Evolutionary conservation across 2,329 filamentous ascomycete species (phyloP).

Genomic region (Colletotrichum camelliae): DNA sequence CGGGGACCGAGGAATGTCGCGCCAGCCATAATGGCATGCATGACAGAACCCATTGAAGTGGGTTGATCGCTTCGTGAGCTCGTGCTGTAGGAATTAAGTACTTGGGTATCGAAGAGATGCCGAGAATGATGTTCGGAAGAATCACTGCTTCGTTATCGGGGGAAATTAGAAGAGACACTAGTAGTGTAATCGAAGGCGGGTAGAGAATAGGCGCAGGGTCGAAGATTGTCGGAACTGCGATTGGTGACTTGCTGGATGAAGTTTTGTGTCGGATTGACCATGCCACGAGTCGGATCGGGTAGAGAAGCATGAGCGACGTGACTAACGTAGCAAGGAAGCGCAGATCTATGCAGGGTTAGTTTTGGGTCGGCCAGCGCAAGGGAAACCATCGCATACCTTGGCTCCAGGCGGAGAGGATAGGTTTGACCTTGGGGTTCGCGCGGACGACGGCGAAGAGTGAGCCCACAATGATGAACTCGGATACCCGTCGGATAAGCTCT

Average conservation of each 20-base stretch:
- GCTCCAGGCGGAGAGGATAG: slow-evolving; percentile 50
- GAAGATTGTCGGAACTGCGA: slow-evolving; percentile 75
- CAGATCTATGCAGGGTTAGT: slow-evolving; percentile 45
- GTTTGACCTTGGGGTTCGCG: slow-evolving; percentile 50
- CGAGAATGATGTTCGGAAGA: slow-evolving; percentile 82
- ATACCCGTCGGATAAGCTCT: slow-evolving; percentile 56
- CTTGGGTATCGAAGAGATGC: slow-evolving; percentile 77
- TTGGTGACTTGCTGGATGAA: slow-evolving; percentile 42
- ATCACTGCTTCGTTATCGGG: slow-evolving; percentile 65
- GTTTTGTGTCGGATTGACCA: slow-evolving; percentile 50
- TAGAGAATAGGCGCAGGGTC: slow-evolving; percentile 93
- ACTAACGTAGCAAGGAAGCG: slow-evolving; percentile 41
- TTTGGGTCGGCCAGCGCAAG: not conserved
- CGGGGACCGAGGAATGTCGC: not conserved
- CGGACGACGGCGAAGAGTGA: slow-evolving; percentile 54
- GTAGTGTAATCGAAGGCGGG: slow-evolving; percentile 75
- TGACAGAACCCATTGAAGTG: slow-evolving; percentile 81
- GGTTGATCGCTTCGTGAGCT: slow-evolving; percentile 62
- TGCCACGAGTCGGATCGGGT: slow-evolving; percentile 63
- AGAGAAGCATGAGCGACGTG: slow-evolving; percentile 50
- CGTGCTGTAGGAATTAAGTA: slow-evolving; percentile 71
- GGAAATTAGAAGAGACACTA: slow-evolving; percentile 78
- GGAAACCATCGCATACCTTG: slow-evolving; percentile 46
- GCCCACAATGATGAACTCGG: slow-evolving; percentile 57
- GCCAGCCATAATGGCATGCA: slow-evolving; percentile 64